Evolutionary conservation across 306 rosid genomes (phyloP).

Genomic region (Cucumis melo): DNA sequence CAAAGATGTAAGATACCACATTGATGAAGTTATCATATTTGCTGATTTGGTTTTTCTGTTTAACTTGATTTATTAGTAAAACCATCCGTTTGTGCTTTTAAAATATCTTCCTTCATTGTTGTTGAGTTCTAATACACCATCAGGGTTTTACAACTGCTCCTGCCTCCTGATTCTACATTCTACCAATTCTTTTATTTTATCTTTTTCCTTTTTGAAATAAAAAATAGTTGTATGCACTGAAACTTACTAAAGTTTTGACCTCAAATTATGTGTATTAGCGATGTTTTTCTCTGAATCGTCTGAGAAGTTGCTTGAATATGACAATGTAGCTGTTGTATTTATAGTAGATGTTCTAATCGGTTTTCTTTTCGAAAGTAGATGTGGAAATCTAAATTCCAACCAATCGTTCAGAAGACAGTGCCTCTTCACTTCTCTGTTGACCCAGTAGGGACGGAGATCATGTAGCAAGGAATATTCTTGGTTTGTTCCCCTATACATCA

Average conservation of each 20-base stretch:
- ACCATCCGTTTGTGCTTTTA: neutral
- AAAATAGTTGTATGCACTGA: neutral
- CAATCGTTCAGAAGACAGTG: slow-evolving; percentile 44
- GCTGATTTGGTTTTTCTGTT: neutral
- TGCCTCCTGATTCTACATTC: neutral
- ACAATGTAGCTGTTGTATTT: neutral
- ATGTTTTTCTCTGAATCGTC: neutral
- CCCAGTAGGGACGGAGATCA: slow-evolving; percentile 84
- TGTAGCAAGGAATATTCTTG: slow-evolving; percentile 36
- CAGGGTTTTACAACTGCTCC: neutral
- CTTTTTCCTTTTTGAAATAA: neutral
- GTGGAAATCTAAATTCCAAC: slow-evolving; percentile 63
- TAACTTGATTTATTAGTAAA: neutral
- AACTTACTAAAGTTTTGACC: neutral
- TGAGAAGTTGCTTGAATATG: neutral
- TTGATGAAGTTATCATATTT: neutral
- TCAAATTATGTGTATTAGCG: neutral
- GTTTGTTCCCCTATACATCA: slow-evolving; percentile 23
- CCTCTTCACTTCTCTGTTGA: slow-evolving; percentile 63
- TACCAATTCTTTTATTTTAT: neutral
- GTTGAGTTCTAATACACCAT: neutral
- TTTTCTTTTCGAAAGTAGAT: slow-evolving; percentile 29
- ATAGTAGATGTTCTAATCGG: neutral
- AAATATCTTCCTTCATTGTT: neutral
- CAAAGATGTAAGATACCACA: slow-evolving; percentile 49